Base-by-base conservation (phyloP, 78 protist species). In the Ministeria vibrans region DNA sequence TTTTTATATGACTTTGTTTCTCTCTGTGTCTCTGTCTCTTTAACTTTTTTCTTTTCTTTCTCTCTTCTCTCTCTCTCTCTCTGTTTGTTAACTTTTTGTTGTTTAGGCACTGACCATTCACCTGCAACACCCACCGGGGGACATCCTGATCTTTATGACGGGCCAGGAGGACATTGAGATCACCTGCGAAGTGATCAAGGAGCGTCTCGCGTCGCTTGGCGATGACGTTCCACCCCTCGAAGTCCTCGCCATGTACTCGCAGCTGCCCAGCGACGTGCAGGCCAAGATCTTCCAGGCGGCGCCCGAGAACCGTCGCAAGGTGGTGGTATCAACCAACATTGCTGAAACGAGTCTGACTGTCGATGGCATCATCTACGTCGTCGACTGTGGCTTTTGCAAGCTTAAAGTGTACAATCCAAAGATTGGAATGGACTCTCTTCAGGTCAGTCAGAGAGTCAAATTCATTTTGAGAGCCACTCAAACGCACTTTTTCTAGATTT, bases 101-200 rank as follows among this genome's bases (percentile, higher is more conserved):
- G n/a, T n/a, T n/a, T n/a, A n/a, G n/a, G n/a, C n/a, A n/a, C n/a
- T n/a, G n/a, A n/a, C n/a, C n/a, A 75, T 22, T 2, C 74, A 78
- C 53, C 28, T 55, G 0, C 73, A 63, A 41, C 23, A 63, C 42
- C 71, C 71, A 30, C 81, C 51, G 36, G 99, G 99, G 22, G 99
- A 98, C 87, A 96, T 98, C 28, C 91, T 98, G 68, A 86, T 95
- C 25, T 98, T 98, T 83, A 95, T 98, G 98, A 95, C 99, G 28
- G 99, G 99, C 30, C 99, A 97, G 79, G 99, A 94, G 51, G 99
- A 97, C 83, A 94, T 97, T 46, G 97, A 94, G 53, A 78, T 81
- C 27, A 81, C 71, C n/a, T 63, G 71, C 71, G 71, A 32, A 23
- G 34, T 63, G 43, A 3, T 63, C 20, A 23, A 7, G 41, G 71